Conservation (phyloP, 192 early-diverging fungal genomes). For the Entomortierella parvispora region DNA sequence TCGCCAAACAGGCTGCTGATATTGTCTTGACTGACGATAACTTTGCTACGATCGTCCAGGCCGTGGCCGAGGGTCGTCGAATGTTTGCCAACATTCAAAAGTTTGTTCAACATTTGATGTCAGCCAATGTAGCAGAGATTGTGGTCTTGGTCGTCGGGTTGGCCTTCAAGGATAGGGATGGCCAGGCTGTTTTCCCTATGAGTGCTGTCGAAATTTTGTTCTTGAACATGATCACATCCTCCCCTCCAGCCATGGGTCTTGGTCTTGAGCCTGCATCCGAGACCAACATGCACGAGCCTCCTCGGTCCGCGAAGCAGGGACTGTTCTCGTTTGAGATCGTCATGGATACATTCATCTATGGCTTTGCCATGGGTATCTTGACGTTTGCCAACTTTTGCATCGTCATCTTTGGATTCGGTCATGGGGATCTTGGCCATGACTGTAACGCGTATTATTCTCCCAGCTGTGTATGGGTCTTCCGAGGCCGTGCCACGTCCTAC, state of each 20-base stretch:
- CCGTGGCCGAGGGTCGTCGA: constrained; percentile 81
- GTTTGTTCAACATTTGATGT: constrained; percentile 77
- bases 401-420: constrained; percentile 66
- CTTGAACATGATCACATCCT: too few species aligned
- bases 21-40: too few species aligned
- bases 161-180: constrained; percentile 67
- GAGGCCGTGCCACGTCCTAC: constrained; percentile 75
- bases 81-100: constrained; percentile 82
- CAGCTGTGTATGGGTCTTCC: constrained; percentile 70
- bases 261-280: constrained; percentile 72
- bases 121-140: constrained; percentile 79
- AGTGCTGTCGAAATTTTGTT: too few species aligned
- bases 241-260: too few species aligned
- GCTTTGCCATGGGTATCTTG: constrained; percentile 68
- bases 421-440: constrained; percentile 61
- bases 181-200: constrained; percentile 66
- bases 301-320: constrained; percentile 63
- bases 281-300: constrained; percentile 76
- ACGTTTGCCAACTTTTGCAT: constrained; percentile 70
- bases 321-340: constrained; percentile 72
- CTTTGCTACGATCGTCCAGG: constrained; percentile 85
- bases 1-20: too few species aligned
- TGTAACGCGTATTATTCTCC: constrained; percentile 60
- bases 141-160: constrained; percentile 75
- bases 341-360: constrained; percentile 74